Conservation (phyloP, 768 basidiomycete genomes). For the Boletus rubropictus region DNA sequence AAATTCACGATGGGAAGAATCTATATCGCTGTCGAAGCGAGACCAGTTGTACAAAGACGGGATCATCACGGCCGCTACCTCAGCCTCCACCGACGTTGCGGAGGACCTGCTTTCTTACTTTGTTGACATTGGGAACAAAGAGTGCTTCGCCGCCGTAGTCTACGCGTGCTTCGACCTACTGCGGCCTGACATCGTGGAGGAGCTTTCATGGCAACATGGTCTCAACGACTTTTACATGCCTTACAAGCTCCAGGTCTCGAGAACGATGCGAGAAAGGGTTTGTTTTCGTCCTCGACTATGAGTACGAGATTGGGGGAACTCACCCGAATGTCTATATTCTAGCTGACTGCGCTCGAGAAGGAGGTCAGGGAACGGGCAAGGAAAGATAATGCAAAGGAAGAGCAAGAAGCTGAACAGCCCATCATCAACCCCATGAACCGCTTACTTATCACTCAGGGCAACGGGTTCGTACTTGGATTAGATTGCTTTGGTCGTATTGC, state of each 20-base stretch:
- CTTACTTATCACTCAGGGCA: constrained; percentile 71
- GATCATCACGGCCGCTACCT: constrained; percentile 87
- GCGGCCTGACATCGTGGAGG: constrained; percentile 87
- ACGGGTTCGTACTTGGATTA: constrained; percentile 36
- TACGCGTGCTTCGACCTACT: constrained; percentile 96
- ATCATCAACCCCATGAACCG: constrained; percentile 80
- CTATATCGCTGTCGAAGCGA: constrained; percentile 89
- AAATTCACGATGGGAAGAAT: constrained; percentile 94
- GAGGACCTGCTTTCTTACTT: constrained; percentile 96
- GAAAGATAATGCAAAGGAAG: constrained; percentile 85
- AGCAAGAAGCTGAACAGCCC: constrained; percentile 77
- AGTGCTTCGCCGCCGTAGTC: constrained; percentile 88
- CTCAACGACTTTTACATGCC: constrained; percentile 98
- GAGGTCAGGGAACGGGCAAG: constrained; percentile 83
- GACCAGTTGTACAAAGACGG: constrained; percentile 98
- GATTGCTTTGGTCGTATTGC: background rate
- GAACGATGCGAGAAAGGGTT: constrained; percentile 73
- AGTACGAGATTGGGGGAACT: constrained; percentile 8
- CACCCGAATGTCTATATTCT: background rate
- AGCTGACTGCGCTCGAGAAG: constrained; percentile 79
- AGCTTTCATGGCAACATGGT: constrained; percentile 93
- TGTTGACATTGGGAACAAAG: constrained; percentile 97
- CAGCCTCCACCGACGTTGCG: constrained; percentile 78
- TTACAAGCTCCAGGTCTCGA: constrained; percentile 83
- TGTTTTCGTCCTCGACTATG: constrained; percentile 3